Evolutionary conservation across 2,329 filamentous ascomycete genomes (phyloP).

Genomic region (Fusarium sterilihyphosum): DNA sequence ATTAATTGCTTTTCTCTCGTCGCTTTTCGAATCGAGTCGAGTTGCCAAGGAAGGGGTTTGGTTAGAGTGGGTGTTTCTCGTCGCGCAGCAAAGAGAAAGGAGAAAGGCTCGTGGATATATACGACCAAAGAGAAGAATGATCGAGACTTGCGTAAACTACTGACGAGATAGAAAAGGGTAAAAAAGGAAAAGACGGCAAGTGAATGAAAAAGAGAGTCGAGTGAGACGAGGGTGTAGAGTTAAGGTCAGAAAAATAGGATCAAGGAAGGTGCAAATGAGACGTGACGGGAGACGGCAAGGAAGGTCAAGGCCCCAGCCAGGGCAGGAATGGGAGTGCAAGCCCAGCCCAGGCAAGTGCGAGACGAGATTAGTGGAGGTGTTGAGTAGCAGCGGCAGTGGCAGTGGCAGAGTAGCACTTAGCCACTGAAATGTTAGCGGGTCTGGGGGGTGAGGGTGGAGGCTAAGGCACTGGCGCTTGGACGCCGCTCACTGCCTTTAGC

Average conservation of each 20-base stretch:
- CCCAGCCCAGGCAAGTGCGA: conserved; percentile 23
- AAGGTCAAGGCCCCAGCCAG: conserved; percentile 18
- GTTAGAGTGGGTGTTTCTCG: conserved; percentile 32
- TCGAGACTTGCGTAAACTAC: background rate
- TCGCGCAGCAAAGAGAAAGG: conserved; percentile 43
- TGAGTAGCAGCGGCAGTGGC: conserved; percentile 16
- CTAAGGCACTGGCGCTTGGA: conserved; percentile 22
- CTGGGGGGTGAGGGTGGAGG: conserved; percentile 9
- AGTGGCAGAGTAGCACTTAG: conserved; percentile 14
- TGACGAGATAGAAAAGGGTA: background rate
- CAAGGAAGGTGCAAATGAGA: conserved; percentile 19
- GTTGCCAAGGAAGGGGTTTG: conserved; percentile 4
- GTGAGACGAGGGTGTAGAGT: conserved; percentile 14
- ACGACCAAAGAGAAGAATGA: conserved; percentile 12
- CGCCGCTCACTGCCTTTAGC: conserved; percentile 34
- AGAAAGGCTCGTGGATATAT: conserved; percentile 11
- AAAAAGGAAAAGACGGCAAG: conserved; percentile 27
- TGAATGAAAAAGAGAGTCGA: background rate
- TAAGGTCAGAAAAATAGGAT: background rate
- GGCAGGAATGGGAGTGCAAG: conserved; percentile 31
- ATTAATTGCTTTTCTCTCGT: conserved; percentile 3
- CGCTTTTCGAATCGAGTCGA: conserved; percentile 14
- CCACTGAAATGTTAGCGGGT: conserved; percentile 29
- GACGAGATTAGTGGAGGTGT: conserved; percentile 9
- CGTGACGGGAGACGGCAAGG: conserved; percentile 16